Conservation (phyloP, 345 rosid species). For the Citrus australasica region DNA sequence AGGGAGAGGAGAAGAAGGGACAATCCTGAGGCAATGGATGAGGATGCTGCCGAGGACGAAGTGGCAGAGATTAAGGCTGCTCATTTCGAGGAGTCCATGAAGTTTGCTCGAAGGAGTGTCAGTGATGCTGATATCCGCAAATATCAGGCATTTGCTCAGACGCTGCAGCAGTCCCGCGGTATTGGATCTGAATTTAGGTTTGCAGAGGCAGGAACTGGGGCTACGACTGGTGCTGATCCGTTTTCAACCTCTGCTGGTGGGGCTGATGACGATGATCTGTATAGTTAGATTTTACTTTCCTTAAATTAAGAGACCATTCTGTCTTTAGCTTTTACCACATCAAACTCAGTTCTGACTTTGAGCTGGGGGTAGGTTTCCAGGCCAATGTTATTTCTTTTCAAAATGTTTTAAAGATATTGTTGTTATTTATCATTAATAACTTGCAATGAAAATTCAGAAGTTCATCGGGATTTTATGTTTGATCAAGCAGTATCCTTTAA, state of each 20-base stretch:
- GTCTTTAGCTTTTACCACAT: background rate
- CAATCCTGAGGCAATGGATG: conserved; percentile 51
- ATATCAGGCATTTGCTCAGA: conserved; percentile 43
- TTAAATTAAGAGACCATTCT: background rate
- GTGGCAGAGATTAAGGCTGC: conserved; percentile 47
- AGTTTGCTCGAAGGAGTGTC: conserved; percentile 45
- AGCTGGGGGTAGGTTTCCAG: background rate
- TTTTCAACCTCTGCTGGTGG: conserved; percentile 32
- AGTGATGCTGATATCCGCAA: conserved; percentile 48
- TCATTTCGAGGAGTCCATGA: conserved; percentile 54
- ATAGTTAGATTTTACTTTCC: conserved; percentile 24
- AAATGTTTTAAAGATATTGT: background rate
- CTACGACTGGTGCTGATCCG: conserved; percentile 29
- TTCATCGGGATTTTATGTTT: background rate
- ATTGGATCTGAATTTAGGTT: conserved; percentile 44
- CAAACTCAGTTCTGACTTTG: background rate
- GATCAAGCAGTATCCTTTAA: background rate
- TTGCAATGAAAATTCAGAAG: conserved; percentile 3
- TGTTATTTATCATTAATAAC: background rate
- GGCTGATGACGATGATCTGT: conserved; percentile 42
- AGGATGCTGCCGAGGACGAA: conserved; percentile 49
- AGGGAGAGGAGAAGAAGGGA: conserved; percentile 33
- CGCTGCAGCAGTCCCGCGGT: conserved; percentile 48
- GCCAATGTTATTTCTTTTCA: background rate
- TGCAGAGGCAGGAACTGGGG: conserved; percentile 13